Conservation (phyloP, 2,329 filamentous ascomycete genomes). For the Fusarium sp. region DNA sequence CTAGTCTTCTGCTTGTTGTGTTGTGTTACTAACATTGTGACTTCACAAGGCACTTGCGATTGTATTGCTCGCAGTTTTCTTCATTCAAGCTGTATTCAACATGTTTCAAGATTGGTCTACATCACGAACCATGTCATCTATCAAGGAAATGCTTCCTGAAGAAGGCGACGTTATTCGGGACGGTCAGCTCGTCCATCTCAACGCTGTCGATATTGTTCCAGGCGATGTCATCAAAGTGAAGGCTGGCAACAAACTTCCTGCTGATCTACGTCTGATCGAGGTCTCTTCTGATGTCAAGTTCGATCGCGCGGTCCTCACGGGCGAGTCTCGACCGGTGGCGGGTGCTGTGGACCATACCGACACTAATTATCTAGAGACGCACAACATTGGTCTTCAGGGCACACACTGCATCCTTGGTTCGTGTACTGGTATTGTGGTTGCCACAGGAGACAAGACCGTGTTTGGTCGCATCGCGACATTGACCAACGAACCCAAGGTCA, state of each 20-base stretch:
- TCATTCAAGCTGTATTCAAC: slow-evolving; percentile 8
- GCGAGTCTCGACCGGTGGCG: slow-evolving; percentile 7
- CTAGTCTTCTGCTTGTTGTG: accelerated
- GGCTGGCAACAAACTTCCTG: slow-evolving; percentile 4
- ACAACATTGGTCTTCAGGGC: slow-evolving; percentile 81
- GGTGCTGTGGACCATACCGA: slow-evolving; percentile 2
- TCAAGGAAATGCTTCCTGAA: slow-evolving; percentile 8
- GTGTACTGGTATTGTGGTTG: slow-evolving; percentile 74
- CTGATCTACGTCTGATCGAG: slow-evolving; percentile 1
- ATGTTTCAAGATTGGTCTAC: slow-evolving; percentile 24
- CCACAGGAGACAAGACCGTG: slow-evolving; percentile 77
- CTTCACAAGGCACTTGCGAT: not conserved
- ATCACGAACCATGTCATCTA: slow-evolving; percentile 10
- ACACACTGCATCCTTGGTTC: slow-evolving; percentile 79
- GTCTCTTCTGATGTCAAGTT: slow-evolving; percentile 11
- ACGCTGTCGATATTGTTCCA: not conserved
- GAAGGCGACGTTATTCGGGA: slow-evolving; percentile 4
- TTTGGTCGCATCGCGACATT: slow-evolving; percentile 81
- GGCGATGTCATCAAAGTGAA: slow-evolving; percentile 4
- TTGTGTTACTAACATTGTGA: too few relatives aligned
- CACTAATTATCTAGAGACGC: slow-evolving; percentile 64
- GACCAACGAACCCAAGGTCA: slow-evolving; percentile 75
- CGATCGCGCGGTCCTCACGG: not conserved
- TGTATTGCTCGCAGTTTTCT: not conserved
- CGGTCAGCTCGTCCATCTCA: not conserved